Evolutionary conservation across 2,329 filamentous ascomycete species (phyloP).

Genomic region (Raffaelea deltoideospora): DNA sequence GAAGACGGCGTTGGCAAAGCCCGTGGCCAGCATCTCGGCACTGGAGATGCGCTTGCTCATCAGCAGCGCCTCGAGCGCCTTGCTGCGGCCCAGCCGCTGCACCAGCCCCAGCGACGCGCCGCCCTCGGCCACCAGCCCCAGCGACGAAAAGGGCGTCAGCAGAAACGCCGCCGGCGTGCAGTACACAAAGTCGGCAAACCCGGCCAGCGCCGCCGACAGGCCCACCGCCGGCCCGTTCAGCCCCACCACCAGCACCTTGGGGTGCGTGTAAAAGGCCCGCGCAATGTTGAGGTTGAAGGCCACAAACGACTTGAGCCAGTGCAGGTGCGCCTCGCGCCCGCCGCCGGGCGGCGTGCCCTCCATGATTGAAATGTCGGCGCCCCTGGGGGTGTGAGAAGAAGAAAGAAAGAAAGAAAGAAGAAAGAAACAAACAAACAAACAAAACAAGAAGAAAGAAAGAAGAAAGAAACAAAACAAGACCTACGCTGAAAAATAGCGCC

Average conservation of each 20-base stretch:
- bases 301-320: conserved; percentile 58
- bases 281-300: conserved; percentile 81
- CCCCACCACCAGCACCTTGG: conserved; percentile 81
- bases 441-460: background rate
- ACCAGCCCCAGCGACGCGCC: conserved; percentile 68
- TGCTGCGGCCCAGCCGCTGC: conserved; percentile 59
- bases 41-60: conserved; percentile 68
- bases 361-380: conserved; percentile 57
- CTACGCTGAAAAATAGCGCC: conserved; percentile 80
- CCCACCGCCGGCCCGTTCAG: conserved; percentile 88
- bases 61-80: conserved; percentile 84
- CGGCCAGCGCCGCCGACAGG: conserved; percentile 68
- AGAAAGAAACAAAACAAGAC: conserved; percentile 13
- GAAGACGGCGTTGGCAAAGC: conserved; percentile 81
- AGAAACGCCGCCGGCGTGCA: conserved; percentile 66
- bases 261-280: conserved; percentile 80
- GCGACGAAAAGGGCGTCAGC: conserved; percentile 77
- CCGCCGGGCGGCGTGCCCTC: conserved; percentile 22
- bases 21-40: conserved; percentile 57
- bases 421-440: background rate
- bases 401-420: background rate
- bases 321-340: conserved; percentile 22
- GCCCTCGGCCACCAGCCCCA: conserved; percentile 84
- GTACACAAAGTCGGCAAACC: conserved; percentile 88
- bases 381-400: conserved; percentile 30